phyloP scores from a whole-genome alignment of 495 filamentous ascomycete species.

The Penicillium flavigenum region DNA sequence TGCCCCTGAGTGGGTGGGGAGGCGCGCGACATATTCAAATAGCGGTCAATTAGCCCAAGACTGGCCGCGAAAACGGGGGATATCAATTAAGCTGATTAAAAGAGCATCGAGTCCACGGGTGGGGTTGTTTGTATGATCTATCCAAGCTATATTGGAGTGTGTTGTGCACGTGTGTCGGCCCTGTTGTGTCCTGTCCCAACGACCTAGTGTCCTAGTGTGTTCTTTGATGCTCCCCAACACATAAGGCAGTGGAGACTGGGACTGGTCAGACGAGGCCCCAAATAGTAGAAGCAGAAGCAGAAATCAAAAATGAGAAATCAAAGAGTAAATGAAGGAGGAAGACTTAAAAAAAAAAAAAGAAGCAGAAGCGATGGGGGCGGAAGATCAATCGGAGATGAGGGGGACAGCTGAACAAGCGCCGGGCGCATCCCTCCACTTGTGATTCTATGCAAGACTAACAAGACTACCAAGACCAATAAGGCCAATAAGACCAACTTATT shows the following conservation, averaged over 20 bases:
- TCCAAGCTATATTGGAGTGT: background rate
- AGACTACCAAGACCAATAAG: background rate
- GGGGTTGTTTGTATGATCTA: background rate
- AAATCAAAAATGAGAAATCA: too few species aligned
- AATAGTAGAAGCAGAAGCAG: background rate
- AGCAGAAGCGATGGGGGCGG: constrained; percentile 2
- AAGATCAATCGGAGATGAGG: constrained; percentile 10
- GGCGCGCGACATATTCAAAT: constrained; percentile 25
- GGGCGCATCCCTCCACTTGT: constrained; percentile 11
- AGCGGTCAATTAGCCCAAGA: constrained; percentile 2
- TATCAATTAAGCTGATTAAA: background rate
- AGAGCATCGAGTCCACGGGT: background rate
- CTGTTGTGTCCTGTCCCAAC: background rate
- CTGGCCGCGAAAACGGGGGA: background rate
- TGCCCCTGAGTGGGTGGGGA: constrained; percentile 24
- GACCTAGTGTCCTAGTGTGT: too few species aligned
- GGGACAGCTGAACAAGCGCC: constrained; percentile 15
- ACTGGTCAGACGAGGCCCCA: background rate
- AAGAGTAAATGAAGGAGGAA: background rate
- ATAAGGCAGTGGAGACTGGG: background rate
- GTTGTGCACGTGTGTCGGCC: background rate
- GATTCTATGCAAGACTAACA: background rate
- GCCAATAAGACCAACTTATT: too few species aligned
- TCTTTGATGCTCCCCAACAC: background rate
- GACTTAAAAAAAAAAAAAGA: background rate